These are phyloP conservation scores for Onygenales sp. DNA, from an alignment of 2,329 filamentous ascomycete species.

Conservation along the genomic window DNA sequence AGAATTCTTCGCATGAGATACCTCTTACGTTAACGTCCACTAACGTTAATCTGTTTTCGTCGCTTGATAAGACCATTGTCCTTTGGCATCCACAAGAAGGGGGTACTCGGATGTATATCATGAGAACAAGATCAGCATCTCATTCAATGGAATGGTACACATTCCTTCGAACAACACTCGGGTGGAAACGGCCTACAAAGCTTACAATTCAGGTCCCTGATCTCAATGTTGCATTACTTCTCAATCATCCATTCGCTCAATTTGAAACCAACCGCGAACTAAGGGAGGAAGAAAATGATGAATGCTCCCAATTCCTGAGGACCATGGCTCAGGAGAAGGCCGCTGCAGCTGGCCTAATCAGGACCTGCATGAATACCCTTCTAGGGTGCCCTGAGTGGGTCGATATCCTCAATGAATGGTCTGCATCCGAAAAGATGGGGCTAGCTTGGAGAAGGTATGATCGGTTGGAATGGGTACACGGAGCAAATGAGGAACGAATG, in stretches of 20 bases:
- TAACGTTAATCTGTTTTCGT: conserved; percentile 54
- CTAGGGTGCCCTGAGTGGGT: conserved; percentile 48
- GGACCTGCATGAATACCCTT: conserved; percentile 50
- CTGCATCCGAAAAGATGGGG: conserved; percentile 49
- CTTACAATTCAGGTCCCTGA: conserved; percentile 56
- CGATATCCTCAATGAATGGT: conserved; percentile 51
- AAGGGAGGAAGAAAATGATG: conserved; percentile 34
- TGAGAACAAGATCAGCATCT: conserved; percentile 51
- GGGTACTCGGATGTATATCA: conserved; percentile 52
- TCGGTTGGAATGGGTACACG: conserved; percentile 58
- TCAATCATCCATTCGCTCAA: conserved; percentile 51
- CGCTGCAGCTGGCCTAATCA: conserved; percentile 48
- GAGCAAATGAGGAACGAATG: conserved; percentile 57
- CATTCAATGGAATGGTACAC: conserved; percentile 61
- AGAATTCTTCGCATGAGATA: conserved; percentile 49
- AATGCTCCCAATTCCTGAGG: conserved; percentile 18
- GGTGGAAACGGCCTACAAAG: conserved; percentile 46
- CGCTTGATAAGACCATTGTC: conserved; percentile 58
- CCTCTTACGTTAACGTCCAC: conserved; percentile 27
- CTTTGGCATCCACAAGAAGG: conserved; percentile 48
- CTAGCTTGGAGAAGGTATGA: conserved; percentile 62
- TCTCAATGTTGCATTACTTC: conserved; percentile 48
- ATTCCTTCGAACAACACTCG: conserved; percentile 51
- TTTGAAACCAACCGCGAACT: conserved; percentile 32
- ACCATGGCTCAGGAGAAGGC: conserved; percentile 41